Percentiles rank a stretch among this genome's conserved stretches.
These are phyloP conservation scores for Eucalyptus urophylla DNA, from an alignment of 345 rosid genomes.

Conservation along the genomic window DNA sequence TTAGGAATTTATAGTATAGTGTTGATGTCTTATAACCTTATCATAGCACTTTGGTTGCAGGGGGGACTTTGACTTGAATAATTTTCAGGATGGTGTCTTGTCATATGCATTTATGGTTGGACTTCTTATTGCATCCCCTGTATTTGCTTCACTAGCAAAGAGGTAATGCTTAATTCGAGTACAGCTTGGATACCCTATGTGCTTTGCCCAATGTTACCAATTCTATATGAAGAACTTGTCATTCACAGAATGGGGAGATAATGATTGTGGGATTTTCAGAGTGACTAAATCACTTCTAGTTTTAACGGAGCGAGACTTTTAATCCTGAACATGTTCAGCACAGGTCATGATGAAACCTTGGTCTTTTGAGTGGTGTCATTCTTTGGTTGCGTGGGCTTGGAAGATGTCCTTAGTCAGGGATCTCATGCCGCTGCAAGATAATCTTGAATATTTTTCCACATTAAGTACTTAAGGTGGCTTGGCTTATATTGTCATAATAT, in stretches of 20 bases:
- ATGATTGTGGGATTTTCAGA: neutral
- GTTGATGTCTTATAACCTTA: neutral
- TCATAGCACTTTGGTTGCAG: slow-evolving; percentile 17
- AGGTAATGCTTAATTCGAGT: slow-evolving; percentile 20
- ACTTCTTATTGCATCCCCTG: slow-evolving; percentile 82
- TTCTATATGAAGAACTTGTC: neutral
- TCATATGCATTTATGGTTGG: slow-evolving; percentile 99
- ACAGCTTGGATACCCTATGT: neutral
- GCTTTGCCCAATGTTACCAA: neutral
- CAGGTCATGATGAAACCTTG: too few relatives aligned
- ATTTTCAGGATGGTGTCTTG: slow-evolving; percentile 88
- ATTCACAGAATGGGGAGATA: neutral
- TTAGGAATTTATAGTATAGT: neutral
- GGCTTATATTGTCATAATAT: too few relatives aligned
- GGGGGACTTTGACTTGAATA: slow-evolving; percentile 67
- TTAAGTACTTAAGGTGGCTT: too few relatives aligned
- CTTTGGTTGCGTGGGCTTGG: too few relatives aligned
- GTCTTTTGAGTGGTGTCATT: too few relatives aligned
- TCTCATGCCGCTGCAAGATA: too few relatives aligned
- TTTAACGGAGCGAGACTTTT: too few relatives aligned
- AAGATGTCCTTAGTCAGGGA: too few relatives aligned
- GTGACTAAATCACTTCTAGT: neutral
- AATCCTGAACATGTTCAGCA: too few relatives aligned
- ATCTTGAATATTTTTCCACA: too few relatives aligned
- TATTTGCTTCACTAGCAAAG: slow-evolving; percentile 83